Evolutionary conservation across 23 red algal species (phyloP), one percentile per base, ranked within the genome.

Genomic region (Gracilaria vermiculophylla): DNA sequence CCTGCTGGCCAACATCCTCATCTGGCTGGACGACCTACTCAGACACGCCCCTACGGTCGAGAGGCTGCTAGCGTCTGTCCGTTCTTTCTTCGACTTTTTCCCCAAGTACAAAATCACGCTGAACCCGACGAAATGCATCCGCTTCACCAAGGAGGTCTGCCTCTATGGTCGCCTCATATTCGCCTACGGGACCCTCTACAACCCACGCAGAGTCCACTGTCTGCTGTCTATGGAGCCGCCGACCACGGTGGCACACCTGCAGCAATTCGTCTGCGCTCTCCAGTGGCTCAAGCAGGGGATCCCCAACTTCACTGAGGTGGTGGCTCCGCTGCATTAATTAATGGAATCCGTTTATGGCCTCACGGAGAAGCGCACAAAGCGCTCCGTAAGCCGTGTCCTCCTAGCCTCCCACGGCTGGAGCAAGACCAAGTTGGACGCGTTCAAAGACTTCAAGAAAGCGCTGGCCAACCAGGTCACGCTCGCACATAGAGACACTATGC

Each of bases 241-340:
- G 23, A 69, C 34, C 1, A 5, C 23, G 17, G 79, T 56, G 2
- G 57, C 28, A 16, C 15, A 83, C n/a, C 79, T 83, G 1, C 79
- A 62, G 23, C 79, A 83, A 24, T 35, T 83, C 43, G 20, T 83
- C 9, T 83, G 78, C 33, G 78, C 78, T 35, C 64, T 55, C 8
- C 64, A 83, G 15, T 83, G 55, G 78, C 64, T 83, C 54, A 5
- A 55, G 20, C 40, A 62, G 24, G 2, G 24, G 23, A 83, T 83
- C n/a, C 81, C 6, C 21, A 10, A 28, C 55, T 86, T 72, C 41
- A 10, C 81, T 19, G 45, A 53, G 13, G 0, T 20, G 4, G 43
- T 69, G 9, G 31, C 39, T 3, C 81, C 81, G 20, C 64, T 86
- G 21, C 81, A 72, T 15, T n/a, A 34, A 25, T 44, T 86, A 27